These are phyloP conservation scores for Albatrellus sp. DNA, from an alignment of 1,284 basidiomycete species.

Conservation along the genomic window DNA sequence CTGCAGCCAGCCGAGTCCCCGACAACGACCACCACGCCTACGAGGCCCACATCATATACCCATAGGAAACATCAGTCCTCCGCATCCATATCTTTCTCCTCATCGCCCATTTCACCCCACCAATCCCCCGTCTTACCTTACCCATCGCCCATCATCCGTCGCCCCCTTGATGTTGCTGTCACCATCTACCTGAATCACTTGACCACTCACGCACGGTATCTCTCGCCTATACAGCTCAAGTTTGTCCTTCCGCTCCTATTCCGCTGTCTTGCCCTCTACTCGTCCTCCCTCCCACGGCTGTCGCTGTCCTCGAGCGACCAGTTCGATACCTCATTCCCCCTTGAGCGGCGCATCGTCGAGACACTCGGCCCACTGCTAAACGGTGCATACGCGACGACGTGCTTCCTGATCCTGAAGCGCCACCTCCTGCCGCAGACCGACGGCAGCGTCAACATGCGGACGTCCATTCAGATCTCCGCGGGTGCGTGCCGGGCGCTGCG, in stretches of 20 bases:
- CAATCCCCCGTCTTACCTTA: conserved; percentile 13
- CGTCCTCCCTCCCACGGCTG: conserved; percentile 51
- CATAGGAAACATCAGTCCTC: conserved; percentile 51
- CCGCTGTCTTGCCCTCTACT: conserved; percentile 48
- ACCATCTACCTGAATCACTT: conserved; percentile 55
- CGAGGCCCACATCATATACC: conserved; percentile 24
- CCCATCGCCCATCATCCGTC: conserved; percentile 13
- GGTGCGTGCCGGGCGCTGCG: conserved; percentile 62
- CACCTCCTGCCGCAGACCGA: conserved; percentile 27
- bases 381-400: conserved; percentile 51
- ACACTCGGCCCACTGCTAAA: conserved; percentile 42
- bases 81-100: conserved; percentile 24
- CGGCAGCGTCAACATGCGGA: conserved; percentile 10
- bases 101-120: conserved; percentile 11
- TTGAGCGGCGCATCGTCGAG: conserved; percentile 46
- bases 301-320: conserved; percentile 31
- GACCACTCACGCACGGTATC: conserved; percentile 39
- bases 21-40: conserved; percentile 18
- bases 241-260: conserved; percentile 59
- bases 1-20: conserved; percentile 17
- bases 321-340: conserved; percentile 13
- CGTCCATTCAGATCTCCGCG: conserved; percentile 34
- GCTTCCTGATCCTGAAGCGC: conserved; percentile 45
- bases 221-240: conserved; percentile 39
- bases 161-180: conserved; percentile 45